Evolutionary conservation across 176 grass and related monocot species (phyloP), one percentile per base, ranked within the genome.

Genomic region (Hordeum marinum): DNA sequence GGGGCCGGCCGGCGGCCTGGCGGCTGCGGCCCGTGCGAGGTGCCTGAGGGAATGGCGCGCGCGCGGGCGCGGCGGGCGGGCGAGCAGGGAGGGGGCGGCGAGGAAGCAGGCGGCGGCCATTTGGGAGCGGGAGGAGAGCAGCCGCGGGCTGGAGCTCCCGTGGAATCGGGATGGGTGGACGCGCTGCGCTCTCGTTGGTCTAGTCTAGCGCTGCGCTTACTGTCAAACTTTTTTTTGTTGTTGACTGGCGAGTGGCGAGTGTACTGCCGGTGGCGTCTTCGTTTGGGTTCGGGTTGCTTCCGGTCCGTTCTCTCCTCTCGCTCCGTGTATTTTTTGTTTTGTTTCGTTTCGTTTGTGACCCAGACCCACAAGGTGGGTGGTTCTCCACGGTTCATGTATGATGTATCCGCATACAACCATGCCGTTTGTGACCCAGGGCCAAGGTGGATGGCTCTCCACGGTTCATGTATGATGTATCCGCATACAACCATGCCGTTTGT

Each of bases 21-120:
- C 2, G 17, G 72, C 7, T 21, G 26, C 37, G 73, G 85, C 81
- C 62, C 69, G 65, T 59, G 23, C 48, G 24, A 84, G 32, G 52
- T 64, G 76, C 2, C 41, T 69, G 69, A 80, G 76, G 85, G 46
- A 87, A 76, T 90, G 89, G 41, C 89, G 81, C 75, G 59, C 41
- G 32, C 64, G 75, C 32, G 75, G 6, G 17, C 35, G 68, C 54
- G 77, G 11, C 69, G 79, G 13, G 25, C 67, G 11, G 36, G 70
- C 24, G 52, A 57, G 52, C 52, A 18, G 18, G 85, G 50, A 43
- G 61, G 59, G 48, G 81, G 46, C 52, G 76, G 85, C 71, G 89
- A 91, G 81, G 81, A 87, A 91, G 85, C 81, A 84, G 39, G 81
- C 85, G 8, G 83, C 74, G 72, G 88, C 84, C 89, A 90, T 90